Conservation (phyloP, 164 flowering plant species). For the Saururus chinensis region DNA sequence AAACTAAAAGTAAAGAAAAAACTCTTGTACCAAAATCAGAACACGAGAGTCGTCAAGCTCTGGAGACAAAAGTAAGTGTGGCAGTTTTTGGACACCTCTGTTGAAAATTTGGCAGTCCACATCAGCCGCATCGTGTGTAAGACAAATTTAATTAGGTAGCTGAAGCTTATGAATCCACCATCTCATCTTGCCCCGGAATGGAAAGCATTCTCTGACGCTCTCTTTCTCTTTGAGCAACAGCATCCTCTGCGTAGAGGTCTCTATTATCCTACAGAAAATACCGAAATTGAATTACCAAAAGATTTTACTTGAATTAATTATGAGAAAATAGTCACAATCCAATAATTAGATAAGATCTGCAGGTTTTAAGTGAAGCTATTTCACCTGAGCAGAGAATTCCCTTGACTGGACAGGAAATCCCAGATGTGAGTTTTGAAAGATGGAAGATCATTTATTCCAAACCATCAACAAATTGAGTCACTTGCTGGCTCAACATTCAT, state of each 20-base stretch:
- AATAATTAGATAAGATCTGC: no score
- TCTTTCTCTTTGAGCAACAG: constrained; percentile 84
- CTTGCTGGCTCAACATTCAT: constrained; percentile 22
- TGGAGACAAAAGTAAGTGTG: constrained; percentile 1
- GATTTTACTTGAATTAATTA: no score
- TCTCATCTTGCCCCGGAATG: constrained; percentile 97
- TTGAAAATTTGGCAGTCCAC: constrained; percentile 11
- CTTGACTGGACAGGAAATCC: constrained; percentile 97
- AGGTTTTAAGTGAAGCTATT: no score
- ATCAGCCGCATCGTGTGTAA: not conserved
- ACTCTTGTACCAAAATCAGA: constrained; percentile 3
- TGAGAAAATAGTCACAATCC: not conserved
- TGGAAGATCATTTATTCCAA: constrained; percentile 70
- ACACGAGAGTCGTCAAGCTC: no score
- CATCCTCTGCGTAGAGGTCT: constrained; percentile 95
- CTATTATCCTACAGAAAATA: constrained; percentile 72
- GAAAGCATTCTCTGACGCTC: constrained; percentile 83
- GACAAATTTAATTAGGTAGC: not conserved
- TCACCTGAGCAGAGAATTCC: constrained; percentile 96
- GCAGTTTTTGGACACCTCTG: constrained; percentile 9
- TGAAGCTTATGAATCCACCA: constrained; percentile 60
- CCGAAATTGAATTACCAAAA: not conserved
- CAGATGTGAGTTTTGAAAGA: constrained; percentile 73
- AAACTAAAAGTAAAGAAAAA: constrained; percentile 25
- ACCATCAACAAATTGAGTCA: constrained; percentile 79